Evolutionary conservation across 1,139 yeast species (phyloP), one percentile per base, ranked within the genome.

Genomic region (Pichia inconspicua): DNA sequence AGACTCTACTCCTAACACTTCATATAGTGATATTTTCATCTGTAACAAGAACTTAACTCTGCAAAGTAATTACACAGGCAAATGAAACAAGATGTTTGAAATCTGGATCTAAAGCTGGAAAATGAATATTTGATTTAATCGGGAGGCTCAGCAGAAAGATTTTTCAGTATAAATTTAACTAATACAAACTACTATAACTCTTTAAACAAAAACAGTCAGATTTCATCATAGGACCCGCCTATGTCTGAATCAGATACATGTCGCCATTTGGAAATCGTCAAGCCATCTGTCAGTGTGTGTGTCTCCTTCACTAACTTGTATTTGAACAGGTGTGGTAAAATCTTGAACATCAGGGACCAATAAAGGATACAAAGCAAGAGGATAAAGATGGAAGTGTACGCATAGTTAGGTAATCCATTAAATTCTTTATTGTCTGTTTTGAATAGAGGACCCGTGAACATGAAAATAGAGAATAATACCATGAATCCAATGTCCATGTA

Each of bases 1-100:
- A 40, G 84, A 77, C 31, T 84, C 65, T 38, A 90, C 95, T 45
- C 95, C 97, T 57, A 90, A 74, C 28, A 80, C 66, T 58, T 89
- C 97, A 72, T 92, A 92, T 55, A 84, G 76, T 5, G 41, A n/a
- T 12, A 28, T 28, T 15, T 22, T n/a, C 41, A 37, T 37, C 4
- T 5, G n/a, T 22, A 15, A 15, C 4, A 11, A 30, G 34, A 10
- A 5, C n/a, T 5, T 30, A 30, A 30, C 34, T 30, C 34, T 14
- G 34, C 12, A 28, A 10, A 11, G 10, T 9, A 3, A 30, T 30
- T 5, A 30, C 14, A 30, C n/a, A 12, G 34, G 34, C 34, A 14
- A 30, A 30, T 5, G 12, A 30, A 30, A 30, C 12, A 12, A 30
- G 12, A 3, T 12, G 6, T 30, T 3, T 8, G 30, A 27, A 9